Base-by-base conservation (phyloP, 169 alveolate genomes). In the Plasmodium chabaudi region DNA sequence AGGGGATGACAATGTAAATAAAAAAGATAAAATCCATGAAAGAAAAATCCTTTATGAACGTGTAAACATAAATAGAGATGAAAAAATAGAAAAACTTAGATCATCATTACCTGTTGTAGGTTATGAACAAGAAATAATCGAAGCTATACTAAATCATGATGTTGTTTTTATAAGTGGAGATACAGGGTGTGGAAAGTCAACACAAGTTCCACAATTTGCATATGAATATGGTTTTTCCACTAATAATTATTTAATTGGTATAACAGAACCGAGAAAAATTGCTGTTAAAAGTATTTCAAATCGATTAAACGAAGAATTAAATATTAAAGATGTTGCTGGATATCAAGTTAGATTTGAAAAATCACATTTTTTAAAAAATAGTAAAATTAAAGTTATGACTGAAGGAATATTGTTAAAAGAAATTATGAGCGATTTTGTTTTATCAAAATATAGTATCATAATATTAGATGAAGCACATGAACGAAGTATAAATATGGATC, bases 401-500 rank as follows among this genome's bases (percentile, higher is more conserved):
- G 99, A 99, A 93, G 99, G 99, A 46, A 98, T 98, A 23, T 93
- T 99, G 67, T 94, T 99, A 74, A 97, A 97, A 86, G 99, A 98
- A 92, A 94, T 98, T 69, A 95, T 95, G 84, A 87, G 88, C 61
- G 99, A 97, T 89, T 93, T 96, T 25, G 70, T 97, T 17, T 87
- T 97, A 75, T 93, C 97, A 23, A 95, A 97, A 75, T 99, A 98
- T 94, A 94, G 98, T 23, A 99, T 98, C 19, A 96, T 99, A 42
- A 95, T 99, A 49, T 96, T 99, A 72, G 99, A 99, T 94, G 99
- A 99, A 93, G 99, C 99, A 21, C 99, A 99, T 92, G 99, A 98
- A 86, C 95, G 99, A 92, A 98, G 98, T 75, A 96, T 98, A 68
- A 98, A 99, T 94, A 97, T 99, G 56, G 99, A 99, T 91, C 82